Base-by-base conservation (phyloP, 225 moss, liverwort and hornwort species). In the Ulota crispa region DNA sequence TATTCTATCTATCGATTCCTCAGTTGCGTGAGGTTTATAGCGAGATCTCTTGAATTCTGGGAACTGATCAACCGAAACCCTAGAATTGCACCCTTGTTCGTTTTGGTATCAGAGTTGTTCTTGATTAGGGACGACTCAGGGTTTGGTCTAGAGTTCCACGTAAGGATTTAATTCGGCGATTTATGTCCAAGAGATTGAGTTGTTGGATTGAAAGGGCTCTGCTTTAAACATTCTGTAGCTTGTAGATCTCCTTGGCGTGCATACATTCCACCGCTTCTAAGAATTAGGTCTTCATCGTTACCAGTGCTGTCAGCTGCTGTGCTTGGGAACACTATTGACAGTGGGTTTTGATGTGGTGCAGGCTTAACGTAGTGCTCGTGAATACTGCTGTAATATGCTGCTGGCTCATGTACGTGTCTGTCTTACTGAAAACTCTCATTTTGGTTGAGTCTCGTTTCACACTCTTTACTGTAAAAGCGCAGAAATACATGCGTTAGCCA, bases 311-410 rank as follows among this genome's bases (percentile, higher is more conserved):
- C 37, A 28, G 41, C 57, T 62, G 41, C 57, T 62, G 62, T 77
- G 62, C 37, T 71, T 13, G 59, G 9, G 55, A 12, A 8, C 8
- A 32, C 64, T 64, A 68, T 52, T 78, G 53, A 74, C 74, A 52
- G 83, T 80, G 65, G 57, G 19, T 43, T 50, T 18, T 84, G 39
- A 19, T 73, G 59, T 65, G 81, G 30, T 74, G 77, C 91, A 91
- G 92, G 84, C 84, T 95, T 64, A 93, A 95, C 63, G 26, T 87
- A 27, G 18, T 89, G 78, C 87, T 95, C 72, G 93, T 93, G 75
- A 92, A 45, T 84, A 93, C 87, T 80, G 92, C 93, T 34, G 94
- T 95, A 71, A 87, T 93, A 68, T 95, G 94, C 85, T 93, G 93
- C 86, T 95, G 90, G 84, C 84, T 89, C 78, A 85, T 93, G 94